Evolutionary conservation across 441 rosid genomes (phyloP), one percentile per base, ranked within the genome.

Genomic region (Isatis lusitanica): DNA sequence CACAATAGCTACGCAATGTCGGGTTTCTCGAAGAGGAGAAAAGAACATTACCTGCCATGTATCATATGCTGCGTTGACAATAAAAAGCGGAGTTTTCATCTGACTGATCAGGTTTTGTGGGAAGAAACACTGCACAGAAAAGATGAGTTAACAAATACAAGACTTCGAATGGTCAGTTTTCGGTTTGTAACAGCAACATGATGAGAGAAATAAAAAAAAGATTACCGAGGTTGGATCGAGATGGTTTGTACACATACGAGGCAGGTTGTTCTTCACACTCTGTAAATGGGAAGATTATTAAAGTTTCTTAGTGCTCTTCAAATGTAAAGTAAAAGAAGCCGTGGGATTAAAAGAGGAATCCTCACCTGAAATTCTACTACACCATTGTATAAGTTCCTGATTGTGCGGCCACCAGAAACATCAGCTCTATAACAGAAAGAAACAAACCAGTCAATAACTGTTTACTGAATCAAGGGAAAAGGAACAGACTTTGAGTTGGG

Each of bases 201-300:
- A 30, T 31, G 52, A 53, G 61, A 56, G 38, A 36, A 17, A 40
- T 7, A 12, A 36, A 26, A 15, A 56, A 67, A 31, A 12, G 35
- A 51, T 83, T 89, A 96, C 99, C 79, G 90, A 89, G 71, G 98
- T 90, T 76, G 98, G 91, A 81, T 91, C 97, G 3, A 84, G 96
- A 79, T 85, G 97, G 83, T 83, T 83, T 9, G 86, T 90, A 83
- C 99, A 96, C n/a, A 81, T 72, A 1, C 79, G 92, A 0, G 98
- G 98, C 56, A 93, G 83, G 81, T 79, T 89, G 67, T 73, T 79
- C 79, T 69, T 70, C 72, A 80, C 85, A n/a, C 83, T 89, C 97
- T 93, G 55, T 21, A 36, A 39, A 52, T 40, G 82, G 61, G 65
- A 69, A 28, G 66, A 38, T 56, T 76, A 28, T 42, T 26, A 9